These are phyloP conservation scores for Aspergillus sp. DNA, from an alignment of 2,329 filamentous ascomycete genomes.

Conservation along the genomic window DNA sequence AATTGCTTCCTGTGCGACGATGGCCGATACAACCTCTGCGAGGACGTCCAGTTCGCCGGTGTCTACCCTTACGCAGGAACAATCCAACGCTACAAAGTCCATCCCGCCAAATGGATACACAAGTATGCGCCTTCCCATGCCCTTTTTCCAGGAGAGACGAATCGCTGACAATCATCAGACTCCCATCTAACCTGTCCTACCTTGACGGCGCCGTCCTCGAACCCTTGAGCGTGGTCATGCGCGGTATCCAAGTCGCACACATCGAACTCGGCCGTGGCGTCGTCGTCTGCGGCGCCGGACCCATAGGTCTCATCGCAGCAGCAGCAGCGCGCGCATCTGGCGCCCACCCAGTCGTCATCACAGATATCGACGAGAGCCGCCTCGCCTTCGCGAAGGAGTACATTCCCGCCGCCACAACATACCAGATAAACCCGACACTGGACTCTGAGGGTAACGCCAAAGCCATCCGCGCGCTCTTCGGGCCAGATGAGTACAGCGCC, in stretches of 20 bases:
- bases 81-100: conserved; percentile 61
- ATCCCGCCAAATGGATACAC: conserved; percentile 61
- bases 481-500: conserved; percentile 54
- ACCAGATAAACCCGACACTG: conserved; percentile 51
- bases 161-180: conserved; percentile 15
- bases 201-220: conserved; percentile 64
- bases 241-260: conserved; percentile 56
- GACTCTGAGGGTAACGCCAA: conserved; percentile 52
- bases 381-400: conserved; percentile 59
- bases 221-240: conserved; percentile 62
- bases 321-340: conserved; percentile 61
- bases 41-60: conserved; percentile 61
- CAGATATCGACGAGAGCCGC: conserved; percentile 58
- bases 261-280: conserved; percentile 56
- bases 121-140: conserved; percentile 19
- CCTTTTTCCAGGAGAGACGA: too few species aligned
- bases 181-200: conserved; percentile 58
- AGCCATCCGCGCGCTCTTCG: conserved; percentile 56
- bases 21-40: conserved; percentile 65
- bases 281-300: conserved; percentile 62
- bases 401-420: conserved; percentile 55
- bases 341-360: conserved; percentile 63
- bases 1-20: conserved; percentile 59
- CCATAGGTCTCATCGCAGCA: conserved; percentile 61
- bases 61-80: conserved; percentile 62